Evolutionary conservation across 2,329 filamentous ascomycete species (phyloP), one percentile per base, ranked within the genome.

Genomic region (Pestalotiopsis sp.): DNA sequence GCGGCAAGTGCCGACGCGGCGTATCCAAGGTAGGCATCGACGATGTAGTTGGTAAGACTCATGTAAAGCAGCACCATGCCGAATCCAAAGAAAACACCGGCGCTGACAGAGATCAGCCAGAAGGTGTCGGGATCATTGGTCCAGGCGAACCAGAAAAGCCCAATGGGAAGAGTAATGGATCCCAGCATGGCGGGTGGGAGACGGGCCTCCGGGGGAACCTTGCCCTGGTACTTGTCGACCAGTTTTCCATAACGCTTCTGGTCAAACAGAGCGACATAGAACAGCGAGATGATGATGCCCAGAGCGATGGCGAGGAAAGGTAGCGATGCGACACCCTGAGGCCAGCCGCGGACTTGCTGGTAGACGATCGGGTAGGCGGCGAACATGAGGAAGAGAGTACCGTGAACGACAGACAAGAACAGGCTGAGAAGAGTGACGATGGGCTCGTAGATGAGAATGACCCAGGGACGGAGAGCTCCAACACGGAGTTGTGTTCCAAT

Each of bases 181-280:
- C 65, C 65, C 17, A 67, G 58, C 69, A 91, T 86, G 57, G 82
- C 81, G 9, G 85, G 82, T 0, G 85, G 85, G 0, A 91, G 79
- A 41, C 89, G 82, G 12, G 85, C 83, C 76, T 91, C 89, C 0
- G 88, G 87, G 12, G 87, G 82, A 4, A 87, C 87, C 63, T 85
- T 84, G 1, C 87, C 86, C 3, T 77, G 78, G 64, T 60, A 79
- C 77, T 27, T 80, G 13, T 81, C 78, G 31, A 84, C 79, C 62
- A 74, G 67, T 20, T 67, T 77, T 49, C 77, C 72, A 71, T 87
- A 87, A 13, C 80, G 78, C 65, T 80, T 82, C 74, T 86, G 85
- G 67, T 83, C 78, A 69, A 76, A 79, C 57, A 82, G 76, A 66
- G 81, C 65, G 38, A 67, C 82, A 72, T 87, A 87, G 12, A 77